Conservation (phyloP, 2,329 filamentous ascomycete genomes). For the Didymella exigua region DNA sequence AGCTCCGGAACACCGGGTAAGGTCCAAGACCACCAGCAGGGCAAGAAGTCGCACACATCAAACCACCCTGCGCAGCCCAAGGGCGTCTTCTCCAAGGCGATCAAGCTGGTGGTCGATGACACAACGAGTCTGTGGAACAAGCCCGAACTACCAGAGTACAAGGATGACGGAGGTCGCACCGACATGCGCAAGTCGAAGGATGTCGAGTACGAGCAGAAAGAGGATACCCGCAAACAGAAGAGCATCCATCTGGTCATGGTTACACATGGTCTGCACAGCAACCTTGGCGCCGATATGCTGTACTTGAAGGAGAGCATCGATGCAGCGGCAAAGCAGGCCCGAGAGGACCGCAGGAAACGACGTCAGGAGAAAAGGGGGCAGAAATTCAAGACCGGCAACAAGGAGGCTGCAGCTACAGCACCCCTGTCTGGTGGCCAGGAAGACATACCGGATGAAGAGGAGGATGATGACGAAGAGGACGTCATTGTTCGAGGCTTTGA, state of each 20-base stretch:
- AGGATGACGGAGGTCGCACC: conserved; percentile 41
- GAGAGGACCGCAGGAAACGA: conserved; percentile 69
- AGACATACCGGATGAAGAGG: conserved; percentile 46
- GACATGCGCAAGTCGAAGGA: conserved; percentile 33
- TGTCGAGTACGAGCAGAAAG: conserved; percentile 21
- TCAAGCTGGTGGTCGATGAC: conserved; percentile 81
- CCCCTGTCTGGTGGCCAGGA: conserved; percentile 58
- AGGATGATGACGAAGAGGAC: conserved; percentile 75
- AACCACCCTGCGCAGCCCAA: conserved; percentile 68
- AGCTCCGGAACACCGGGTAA: conserved; percentile 63
- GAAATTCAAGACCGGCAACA: conserved; percentile 2
- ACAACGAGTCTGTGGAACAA: conserved; percentile 91
- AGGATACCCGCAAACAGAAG: conserved; percentile 63
- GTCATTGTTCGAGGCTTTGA: conserved; percentile 89
- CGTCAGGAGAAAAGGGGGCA: conserved; percentile 44
- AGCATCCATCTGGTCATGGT: conserved; percentile 89
- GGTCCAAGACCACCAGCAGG: conserved; percentile 74
- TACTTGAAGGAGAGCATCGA: conserved; percentile 98
- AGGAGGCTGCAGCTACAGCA: conserved; percentile 48
- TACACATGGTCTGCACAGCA: conserved; percentile 94
- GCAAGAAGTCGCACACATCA: conserved; percentile 57
- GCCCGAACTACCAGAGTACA: conserved; percentile 75
- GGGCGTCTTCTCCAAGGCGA: conserved; percentile 83
- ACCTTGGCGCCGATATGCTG: conserved; percentile 93
- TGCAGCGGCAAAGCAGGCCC: conserved; percentile 74